A percentile compares a stretch with the other conserved stretches of the same genome.
Evolutionary conservation across 257 asterid species (phyloP).

Genomic region (Solanum sejunctum): DNA sequence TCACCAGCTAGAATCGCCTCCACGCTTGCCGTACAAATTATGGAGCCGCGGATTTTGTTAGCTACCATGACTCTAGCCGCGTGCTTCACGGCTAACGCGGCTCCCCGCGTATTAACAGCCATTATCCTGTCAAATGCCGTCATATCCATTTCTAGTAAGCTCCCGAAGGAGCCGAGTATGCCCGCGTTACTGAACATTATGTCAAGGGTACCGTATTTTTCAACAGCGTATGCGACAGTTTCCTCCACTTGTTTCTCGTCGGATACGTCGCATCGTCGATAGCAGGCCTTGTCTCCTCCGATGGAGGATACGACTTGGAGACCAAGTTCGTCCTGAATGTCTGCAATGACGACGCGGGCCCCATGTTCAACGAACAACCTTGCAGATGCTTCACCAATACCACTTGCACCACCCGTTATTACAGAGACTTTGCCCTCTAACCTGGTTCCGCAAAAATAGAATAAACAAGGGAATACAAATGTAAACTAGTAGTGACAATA

Average conservation of each 20-base stretch:
- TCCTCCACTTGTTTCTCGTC: neutral
- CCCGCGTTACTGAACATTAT: slow-evolving; percentile 1
- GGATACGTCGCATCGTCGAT: neutral
- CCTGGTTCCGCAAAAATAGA: neutral
- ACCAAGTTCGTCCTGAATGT: neutral
- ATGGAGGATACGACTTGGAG: neutral
- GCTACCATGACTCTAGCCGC: neutral
- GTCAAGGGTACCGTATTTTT: neutral
- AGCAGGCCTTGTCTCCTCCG: neutral
- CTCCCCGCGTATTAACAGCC: neutral
- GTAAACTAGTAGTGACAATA: neutral
- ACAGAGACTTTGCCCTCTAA: neutral
- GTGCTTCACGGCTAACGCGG: neutral
- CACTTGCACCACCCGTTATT: neutral
- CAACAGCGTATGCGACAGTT: neutral
- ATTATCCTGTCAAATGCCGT: neutral
- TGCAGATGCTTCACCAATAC: neutral
- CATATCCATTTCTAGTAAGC: neutral
- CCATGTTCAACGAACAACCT: neutral
- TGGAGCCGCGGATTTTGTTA: neutral
- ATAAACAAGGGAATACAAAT: too few relatives aligned
- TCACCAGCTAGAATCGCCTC: neutral
- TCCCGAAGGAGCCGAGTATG: neutral
- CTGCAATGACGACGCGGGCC: neutral
- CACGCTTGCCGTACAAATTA: neutral